These are phyloP conservation scores for Yarrowia alimentaria DNA, from an alignment of 805 yeast species.

Conservation along the genomic window DNA sequence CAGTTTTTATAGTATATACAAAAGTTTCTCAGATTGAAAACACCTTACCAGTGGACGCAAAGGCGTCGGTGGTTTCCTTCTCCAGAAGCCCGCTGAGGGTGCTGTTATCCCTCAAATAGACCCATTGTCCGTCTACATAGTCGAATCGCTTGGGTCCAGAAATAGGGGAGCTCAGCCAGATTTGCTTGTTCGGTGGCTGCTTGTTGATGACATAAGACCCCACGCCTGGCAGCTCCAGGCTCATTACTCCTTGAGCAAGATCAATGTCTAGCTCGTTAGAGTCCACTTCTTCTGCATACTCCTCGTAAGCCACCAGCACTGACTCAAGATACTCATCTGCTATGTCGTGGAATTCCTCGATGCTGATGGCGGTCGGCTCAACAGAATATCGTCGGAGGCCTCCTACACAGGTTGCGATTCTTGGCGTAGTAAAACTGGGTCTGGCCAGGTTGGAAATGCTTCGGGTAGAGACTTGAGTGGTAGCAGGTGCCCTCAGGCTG, in stretches of 20 bases:
- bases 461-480: too few species aligned
- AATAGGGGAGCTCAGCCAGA: slow-evolving; percentile 91
- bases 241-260: slow-evolving; percentile 78
- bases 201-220: slow-evolving; percentile 93
- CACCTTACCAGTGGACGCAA: slow-evolving; percentile 20
- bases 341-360: slow-evolving; percentile 54
- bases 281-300: slow-evolving; percentile 52
- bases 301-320: slow-evolving; percentile 65
- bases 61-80: slow-evolving; percentile 42
- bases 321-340: slow-evolving; percentile 71
- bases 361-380: slow-evolving; percentile 29
- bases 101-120: slow-evolving; percentile 65
- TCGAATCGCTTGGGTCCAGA: slow-evolving; percentile 91
- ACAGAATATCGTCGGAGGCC: slow-evolving; percentile 1
- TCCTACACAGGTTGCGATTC: not conserved
- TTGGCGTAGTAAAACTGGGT: not conserved
- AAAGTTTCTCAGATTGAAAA: slow-evolving; percentile 6
- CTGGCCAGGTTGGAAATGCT: not conserved
- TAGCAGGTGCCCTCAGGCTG: not conserved
- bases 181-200: slow-evolving; percentile 96
- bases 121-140: slow-evolving; percentile 71
- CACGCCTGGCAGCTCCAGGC: slow-evolving; percentile 62
- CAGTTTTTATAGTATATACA: too few species aligned
- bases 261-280: slow-evolving; percentile 69
- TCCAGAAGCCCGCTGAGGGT: slow-evolving; percentile 51